Percentiles rank a stretch among this genome's conserved stretches.
Conservation (phyloP, 768 basidiomycete species). For the Calocybe gangraenosa region DNA sequence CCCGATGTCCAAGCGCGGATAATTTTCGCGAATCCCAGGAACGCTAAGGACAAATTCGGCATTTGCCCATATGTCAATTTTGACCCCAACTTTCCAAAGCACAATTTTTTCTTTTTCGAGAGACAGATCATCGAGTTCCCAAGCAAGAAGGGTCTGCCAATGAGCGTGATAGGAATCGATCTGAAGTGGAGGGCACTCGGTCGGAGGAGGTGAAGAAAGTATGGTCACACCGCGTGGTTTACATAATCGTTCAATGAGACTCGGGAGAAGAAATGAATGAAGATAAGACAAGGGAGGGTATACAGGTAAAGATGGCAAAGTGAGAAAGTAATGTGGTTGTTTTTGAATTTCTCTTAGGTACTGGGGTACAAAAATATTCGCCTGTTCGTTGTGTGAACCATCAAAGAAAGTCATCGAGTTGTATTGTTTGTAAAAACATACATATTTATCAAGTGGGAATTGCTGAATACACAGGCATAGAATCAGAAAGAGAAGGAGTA, state of each 20-base stretch:
- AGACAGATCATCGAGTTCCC: slow-evolving; percentile 41
- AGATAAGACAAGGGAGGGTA: slow-evolving; percentile 40
- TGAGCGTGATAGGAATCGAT: slow-evolving; percentile 32
- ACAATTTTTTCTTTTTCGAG: slow-evolving; percentile 39
- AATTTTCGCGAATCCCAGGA: slow-evolving; percentile 35
- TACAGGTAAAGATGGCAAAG: slow-evolving; percentile 36
- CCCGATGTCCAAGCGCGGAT: slow-evolving; percentile 39
- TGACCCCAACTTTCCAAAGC: slow-evolving; percentile 35
- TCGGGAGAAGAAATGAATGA: slow-evolving; percentile 34
- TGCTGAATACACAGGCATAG: slow-evolving; percentile 1
- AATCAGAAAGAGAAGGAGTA: background rate
- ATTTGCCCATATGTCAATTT: slow-evolving; percentile 31
- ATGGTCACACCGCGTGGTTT: slow-evolving; percentile 20
- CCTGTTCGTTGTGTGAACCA: slow-evolving; percentile 23
- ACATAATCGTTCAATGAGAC: slow-evolving; percentile 27
- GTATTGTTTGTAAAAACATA: slow-evolving; percentile 15
- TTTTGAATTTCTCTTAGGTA: slow-evolving; percentile 48
- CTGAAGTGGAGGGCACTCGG: slow-evolving; percentile 23
- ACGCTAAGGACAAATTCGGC: slow-evolving; percentile 34
- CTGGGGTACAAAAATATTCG: slow-evolving; percentile 44
- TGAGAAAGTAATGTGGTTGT: slow-evolving; percentile 35
- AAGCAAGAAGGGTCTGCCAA: slow-evolving; percentile 38
- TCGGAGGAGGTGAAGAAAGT: slow-evolving; percentile 25
- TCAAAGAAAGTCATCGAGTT: background rate
- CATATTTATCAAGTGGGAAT: slow-evolving; percentile 43